Percentiles rank a stretch among this genome's conserved stretches.
Evolutionary conservation across 768 basidiomycete species (phyloP).

Genomic region (Xerocomus brunneocitrinus): DNA sequence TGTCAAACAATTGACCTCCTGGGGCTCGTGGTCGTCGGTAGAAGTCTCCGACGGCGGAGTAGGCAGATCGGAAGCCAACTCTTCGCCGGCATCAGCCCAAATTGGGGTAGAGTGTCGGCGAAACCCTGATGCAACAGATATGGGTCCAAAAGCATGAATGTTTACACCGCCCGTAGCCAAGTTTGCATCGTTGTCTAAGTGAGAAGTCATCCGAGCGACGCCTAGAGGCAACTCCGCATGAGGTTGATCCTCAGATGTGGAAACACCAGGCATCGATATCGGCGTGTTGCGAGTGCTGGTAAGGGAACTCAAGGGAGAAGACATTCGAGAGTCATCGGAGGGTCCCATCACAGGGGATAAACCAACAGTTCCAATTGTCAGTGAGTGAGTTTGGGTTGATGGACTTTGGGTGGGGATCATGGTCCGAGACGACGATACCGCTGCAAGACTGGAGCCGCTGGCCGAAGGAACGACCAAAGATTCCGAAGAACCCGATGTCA

Average conservation of each 20-base stretch:
- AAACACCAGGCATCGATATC: not conserved
- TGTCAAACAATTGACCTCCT: not conserved
- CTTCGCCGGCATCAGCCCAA: not conserved
- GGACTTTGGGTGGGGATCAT: not conserved
- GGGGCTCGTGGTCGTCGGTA: not conserved
- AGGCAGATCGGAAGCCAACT: not conserved
- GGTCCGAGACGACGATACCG: not conserved
- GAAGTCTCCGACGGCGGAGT: slow-evolving; percentile 3
- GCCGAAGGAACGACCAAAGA: not conserved
- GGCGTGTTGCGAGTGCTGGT: not conserved
- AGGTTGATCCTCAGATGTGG: not conserved
- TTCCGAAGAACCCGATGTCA: not conserved
- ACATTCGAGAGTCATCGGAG: not conserved
- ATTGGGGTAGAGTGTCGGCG: not conserved
- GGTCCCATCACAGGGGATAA: not conserved
- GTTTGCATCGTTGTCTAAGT: not conserved
- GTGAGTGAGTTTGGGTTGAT: not conserved
- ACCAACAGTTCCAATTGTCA: not conserved
- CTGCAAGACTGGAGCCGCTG: no score
- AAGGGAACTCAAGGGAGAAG: not conserved
- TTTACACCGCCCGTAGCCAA: not conserved
- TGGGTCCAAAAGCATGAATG: not conserved
- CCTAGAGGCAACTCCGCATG: not conserved
- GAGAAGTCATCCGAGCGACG: not conserved
- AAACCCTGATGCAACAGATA: no score